Evolutionary conservation across 1,284 basidiomycete genomes (phyloP), one percentile per base, ranked within the genome.

Genomic region (Mycosarcoma maydis): DNA sequence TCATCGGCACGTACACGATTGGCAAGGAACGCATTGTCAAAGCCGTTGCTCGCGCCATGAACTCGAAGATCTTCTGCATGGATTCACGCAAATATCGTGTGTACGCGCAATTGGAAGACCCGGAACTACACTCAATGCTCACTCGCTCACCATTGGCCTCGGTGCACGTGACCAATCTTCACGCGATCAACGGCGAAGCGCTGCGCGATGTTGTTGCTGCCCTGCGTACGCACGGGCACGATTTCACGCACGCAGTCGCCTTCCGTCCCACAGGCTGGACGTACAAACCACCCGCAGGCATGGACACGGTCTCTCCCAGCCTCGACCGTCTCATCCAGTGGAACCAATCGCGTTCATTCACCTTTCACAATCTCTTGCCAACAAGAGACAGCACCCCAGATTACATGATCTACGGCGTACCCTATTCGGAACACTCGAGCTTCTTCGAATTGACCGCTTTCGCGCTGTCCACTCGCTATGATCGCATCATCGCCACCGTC

Each of bases 21-120:
- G 95, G 95, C 47, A 98, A 98, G 83, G 95, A 98, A 82, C 88
- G 94, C 37, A 91, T 98, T 42, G 92, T 97, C 27, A 95, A 97
- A 86, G 92, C 91, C 0, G 89, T 98, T 19, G 95, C 95, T 0
- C 86, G 88, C 42, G 89, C 90, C 0, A 83, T 98, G 27, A 83
- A 87, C 23, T 88, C 89, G n/a, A 93, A 91, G 80, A 87, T 98
- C 4, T 98, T 92, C 80, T 96, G 93, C 82, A 92, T 96, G 74
- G 81, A 87, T 1, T 87, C 72, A 13, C 69, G 76, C 43, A 77
- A 80, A 49, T 77, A 80, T 22, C 59, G 72, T 8, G 74, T 75
- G 27, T 80, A 78, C 17, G 54, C 60, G 8, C 72, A 76, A 34
- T 60, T 78, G 3, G 67, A 73, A 24, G 76, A 80, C 49, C 84